Conservation (phyloP, 148 eudicot species). For the Salicornia ramosissima region DNA sequence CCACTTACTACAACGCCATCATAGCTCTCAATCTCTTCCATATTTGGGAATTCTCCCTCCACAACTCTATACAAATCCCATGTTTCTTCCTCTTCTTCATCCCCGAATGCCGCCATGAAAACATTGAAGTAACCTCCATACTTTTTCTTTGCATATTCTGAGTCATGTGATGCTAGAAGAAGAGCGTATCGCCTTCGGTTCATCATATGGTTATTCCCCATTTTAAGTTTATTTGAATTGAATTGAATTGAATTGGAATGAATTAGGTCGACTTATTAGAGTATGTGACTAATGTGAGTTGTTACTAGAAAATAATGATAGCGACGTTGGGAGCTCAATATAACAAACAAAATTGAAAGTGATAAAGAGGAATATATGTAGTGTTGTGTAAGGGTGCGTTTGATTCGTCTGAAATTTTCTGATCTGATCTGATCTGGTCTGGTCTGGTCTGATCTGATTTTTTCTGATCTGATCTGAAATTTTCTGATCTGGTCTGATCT, state of each 20-base stretch:
- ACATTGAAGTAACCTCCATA: slow-evolving; percentile 71
- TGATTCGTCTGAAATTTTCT: too few species aligned
- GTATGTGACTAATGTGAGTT: too few species aligned
- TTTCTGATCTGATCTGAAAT: too few species aligned
- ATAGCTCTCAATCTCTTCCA: slow-evolving; percentile 39
- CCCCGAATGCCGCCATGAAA: slow-evolving; percentile 49
- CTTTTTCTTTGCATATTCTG: slow-evolving; percentile 55
- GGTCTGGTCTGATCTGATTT: too few species aligned
- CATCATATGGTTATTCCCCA: not conserved
- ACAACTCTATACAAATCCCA: slow-evolving; percentile 73
- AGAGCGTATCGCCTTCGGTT: slow-evolving; percentile 37
- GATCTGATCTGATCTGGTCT: too few species aligned
- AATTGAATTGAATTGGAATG: not conserved
- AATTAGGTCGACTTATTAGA: too few species aligned
- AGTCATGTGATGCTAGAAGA: slow-evolving; percentile 54
- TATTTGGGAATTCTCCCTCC: slow-evolving; percentile 59
- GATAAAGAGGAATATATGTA: not conserved
- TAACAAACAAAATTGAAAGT: not conserved
- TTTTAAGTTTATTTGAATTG: not conserved
- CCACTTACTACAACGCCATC: slow-evolving; percentile 78
- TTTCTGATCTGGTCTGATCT: too few species aligned
- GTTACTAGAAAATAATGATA: too few species aligned
- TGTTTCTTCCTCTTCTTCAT: slow-evolving; percentile 56
- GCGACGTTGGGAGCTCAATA: not conserved
- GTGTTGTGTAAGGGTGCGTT: too few species aligned